Percentiles rank a stretch among this genome's conserved stretches.
phyloP scores from a whole-genome alignment of 345 rosid species.

The Stellera chamaejasme region DNA sequence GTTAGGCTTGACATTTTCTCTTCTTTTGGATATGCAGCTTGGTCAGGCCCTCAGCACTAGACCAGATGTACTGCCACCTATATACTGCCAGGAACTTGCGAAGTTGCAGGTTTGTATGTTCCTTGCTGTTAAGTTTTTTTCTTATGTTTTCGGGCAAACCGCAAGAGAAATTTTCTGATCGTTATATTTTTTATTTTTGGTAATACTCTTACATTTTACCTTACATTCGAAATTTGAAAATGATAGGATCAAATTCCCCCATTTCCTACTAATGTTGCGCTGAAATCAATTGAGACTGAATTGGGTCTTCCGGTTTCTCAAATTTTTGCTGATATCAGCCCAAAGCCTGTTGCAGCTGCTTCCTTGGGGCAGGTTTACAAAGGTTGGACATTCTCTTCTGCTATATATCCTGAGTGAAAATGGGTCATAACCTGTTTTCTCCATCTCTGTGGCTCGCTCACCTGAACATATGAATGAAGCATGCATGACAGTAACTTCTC shows the following conservation, averaged over 20 bases:
- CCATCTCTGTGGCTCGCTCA: not conserved
- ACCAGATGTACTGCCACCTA: constrained; percentile 74
- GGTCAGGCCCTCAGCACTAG: constrained; percentile 98
- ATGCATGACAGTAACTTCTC: too few species aligned
- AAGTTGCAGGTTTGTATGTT: constrained; percentile 63
- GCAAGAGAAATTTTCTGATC: not conserved
- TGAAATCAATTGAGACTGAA: constrained; percentile 75
- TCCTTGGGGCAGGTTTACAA: constrained; percentile 97
- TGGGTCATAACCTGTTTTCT: too few species aligned
- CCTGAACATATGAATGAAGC: not conserved
- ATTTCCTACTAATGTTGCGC: constrained; percentile 65
- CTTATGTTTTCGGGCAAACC: constrained; percentile 1
- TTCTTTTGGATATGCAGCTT: constrained; percentile 38
- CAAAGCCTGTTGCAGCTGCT: constrained; percentile 88
- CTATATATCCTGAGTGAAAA: too few species aligned
- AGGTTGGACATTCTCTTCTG: constrained; percentile 43
- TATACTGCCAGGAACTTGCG: constrained; percentile 90
- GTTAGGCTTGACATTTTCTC: constrained; percentile 7
- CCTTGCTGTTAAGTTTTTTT: constrained; percentile 5
- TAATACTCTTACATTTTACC: constrained; percentile 7
- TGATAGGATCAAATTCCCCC: constrained; percentile 94
- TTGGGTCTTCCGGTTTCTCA: constrained; percentile 61
- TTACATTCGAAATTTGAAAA: not conserved
- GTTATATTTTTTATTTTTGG: constrained; percentile 7
- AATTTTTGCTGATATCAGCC: constrained; percentile 81